phyloP scores from a whole-genome alignment of 2,329 filamentous ascomycete species.

The Diaporthe batatas region DNA sequence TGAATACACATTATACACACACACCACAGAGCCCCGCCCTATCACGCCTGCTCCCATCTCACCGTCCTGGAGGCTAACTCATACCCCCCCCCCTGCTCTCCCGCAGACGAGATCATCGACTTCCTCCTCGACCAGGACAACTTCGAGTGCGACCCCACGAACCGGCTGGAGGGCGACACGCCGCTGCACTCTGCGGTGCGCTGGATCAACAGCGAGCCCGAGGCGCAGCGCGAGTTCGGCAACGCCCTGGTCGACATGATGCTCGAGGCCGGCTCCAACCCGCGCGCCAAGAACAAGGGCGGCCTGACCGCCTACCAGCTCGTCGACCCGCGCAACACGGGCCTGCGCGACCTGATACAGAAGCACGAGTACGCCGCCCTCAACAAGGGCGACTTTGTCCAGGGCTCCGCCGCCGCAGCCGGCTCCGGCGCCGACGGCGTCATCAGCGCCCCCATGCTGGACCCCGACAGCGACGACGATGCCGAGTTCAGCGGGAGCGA shows the following conservation, averaged over 20 bases:
- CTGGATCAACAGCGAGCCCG: slow-evolving; percentile 78
- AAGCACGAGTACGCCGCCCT: slow-evolving; percentile 77
- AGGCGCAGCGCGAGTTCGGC: slow-evolving; percentile 74
- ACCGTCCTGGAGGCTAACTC: not conserved
- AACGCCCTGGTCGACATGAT: slow-evolving; percentile 81
- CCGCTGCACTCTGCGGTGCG: slow-evolving; percentile 84
- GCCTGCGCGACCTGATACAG: slow-evolving; percentile 73
- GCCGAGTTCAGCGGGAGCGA: slow-evolving; percentile 75
- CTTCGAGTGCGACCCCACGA: slow-evolving; percentile 86
- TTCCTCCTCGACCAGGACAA: slow-evolving; percentile 84
- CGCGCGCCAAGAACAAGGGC: slow-evolving; percentile 75
- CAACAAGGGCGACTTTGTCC: slow-evolving; percentile 71
- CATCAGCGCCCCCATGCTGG: slow-evolving; percentile 46
- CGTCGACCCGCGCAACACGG: slow-evolving; percentile 77
- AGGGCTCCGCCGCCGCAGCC: slow-evolving; percentile 45
- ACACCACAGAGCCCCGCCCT: no score
- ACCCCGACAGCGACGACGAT: slow-evolving; percentile 63
- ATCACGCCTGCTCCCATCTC: not conserved
- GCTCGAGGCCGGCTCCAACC: slow-evolving; percentile 79
- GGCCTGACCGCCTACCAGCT: slow-evolving; percentile 79
- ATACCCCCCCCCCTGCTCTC: not conserved
- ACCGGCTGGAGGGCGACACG: slow-evolving; percentile 79
- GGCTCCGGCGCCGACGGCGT: slow-evolving; percentile 42
- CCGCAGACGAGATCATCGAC: slow-evolving; percentile 82
- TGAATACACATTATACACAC: not conserved